Base-by-base conservation (phyloP, 2,329 filamentous ascomycete genomes). In the Paraconiothyrium brasiliense region DNA sequence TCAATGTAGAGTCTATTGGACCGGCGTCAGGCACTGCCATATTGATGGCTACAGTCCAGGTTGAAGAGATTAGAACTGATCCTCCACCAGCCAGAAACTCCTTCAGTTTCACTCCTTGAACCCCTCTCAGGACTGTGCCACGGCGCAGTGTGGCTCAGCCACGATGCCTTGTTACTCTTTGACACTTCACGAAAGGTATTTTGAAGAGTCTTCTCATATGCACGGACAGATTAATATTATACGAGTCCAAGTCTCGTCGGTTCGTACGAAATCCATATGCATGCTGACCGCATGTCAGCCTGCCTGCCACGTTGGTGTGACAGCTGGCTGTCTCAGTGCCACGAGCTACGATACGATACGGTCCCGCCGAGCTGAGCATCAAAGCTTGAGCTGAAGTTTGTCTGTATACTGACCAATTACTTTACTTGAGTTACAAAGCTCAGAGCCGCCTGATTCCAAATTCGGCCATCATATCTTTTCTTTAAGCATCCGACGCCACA, bases 311-410 rank as follows among this genome's bases (percentile, higher is more conserved):
- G 48, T 35, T 35, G 10, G 20, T 49, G 20, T 20, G 48, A 35
- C 48, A 50, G 32, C 48, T 50, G 22, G 48, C 48, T 35, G 48
- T 50, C 48, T 50, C 30, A 37, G 30, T 50, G 30, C 30, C 32
- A 35, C 48, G 48, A 50, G 7, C 10, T 20, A 20, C 20, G 20
- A 20, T 20, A 50, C 30, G 11, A n/a, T 30, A 50, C 30, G 35
- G 30, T 5, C 32, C 48, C 14, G 47, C 32, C 32, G 20, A 35
- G 48, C 47, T 39, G 51, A 60, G 30, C 34, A 32, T 39, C n/a
- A 43, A 35, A 54, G 47, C 54, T 61, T 57, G 32, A 35, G 22
- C 43, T 22, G 20, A 24, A 61, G 47, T 46, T 52, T 61, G 27
- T 52, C 41, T 13, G 20, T 14, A 34, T 13, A 10, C 9, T 4